Evolutionary conservation across 176 grass and related monocot genomes (phyloP).

Genomic region (Oryza punctata): DNA sequence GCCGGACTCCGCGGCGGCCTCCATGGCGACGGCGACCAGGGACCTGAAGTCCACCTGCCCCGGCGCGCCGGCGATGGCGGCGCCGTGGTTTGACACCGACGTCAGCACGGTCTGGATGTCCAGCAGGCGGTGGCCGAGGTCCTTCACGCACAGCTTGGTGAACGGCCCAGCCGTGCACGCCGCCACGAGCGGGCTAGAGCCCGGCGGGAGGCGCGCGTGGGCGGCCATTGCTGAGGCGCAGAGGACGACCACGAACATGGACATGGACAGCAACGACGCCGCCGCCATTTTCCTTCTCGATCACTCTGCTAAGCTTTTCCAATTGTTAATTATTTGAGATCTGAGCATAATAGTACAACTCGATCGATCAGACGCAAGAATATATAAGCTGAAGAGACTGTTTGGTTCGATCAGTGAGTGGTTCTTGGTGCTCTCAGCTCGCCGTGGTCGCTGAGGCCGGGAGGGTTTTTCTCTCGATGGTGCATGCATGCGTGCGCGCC

Average conservation of each 20-base stretch:
- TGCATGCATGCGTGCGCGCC: background rate
- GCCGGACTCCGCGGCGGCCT: conserved; percentile 44
- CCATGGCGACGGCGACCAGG: conserved; percentile 41
- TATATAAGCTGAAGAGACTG: conserved; percentile 9
- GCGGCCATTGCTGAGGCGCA: background rate
- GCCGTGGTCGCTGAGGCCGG: background rate
- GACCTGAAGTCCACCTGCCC: conserved; percentile 41
- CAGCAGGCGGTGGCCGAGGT: conserved; percentile 38
- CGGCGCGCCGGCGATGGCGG: conserved; percentile 43
- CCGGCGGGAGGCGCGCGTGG: conserved; percentile 7
- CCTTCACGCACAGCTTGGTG: conserved; percentile 39
- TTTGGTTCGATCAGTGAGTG: conserved; percentile 11
- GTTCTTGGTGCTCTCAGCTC: conserved; percentile 23
- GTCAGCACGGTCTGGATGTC: conserved; percentile 43
- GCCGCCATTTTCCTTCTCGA: background rate
- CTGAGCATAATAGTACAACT: background rate
- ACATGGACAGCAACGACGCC: background rate
- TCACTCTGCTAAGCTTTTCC: background rate
- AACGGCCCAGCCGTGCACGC: conserved; percentile 24
- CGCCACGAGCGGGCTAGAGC: conserved; percentile 23
- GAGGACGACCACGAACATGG: conserved; percentile 13
- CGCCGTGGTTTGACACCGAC: conserved; percentile 15
- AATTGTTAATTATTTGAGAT: background rate
- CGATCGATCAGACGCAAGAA: background rate
- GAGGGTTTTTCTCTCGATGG: conserved; percentile 32